These are phyloP conservation scores for Phytophthora macrochlamydospora DNA, from an alignment of 352 stramenopile species.

Conservation along the genomic window DNA sequence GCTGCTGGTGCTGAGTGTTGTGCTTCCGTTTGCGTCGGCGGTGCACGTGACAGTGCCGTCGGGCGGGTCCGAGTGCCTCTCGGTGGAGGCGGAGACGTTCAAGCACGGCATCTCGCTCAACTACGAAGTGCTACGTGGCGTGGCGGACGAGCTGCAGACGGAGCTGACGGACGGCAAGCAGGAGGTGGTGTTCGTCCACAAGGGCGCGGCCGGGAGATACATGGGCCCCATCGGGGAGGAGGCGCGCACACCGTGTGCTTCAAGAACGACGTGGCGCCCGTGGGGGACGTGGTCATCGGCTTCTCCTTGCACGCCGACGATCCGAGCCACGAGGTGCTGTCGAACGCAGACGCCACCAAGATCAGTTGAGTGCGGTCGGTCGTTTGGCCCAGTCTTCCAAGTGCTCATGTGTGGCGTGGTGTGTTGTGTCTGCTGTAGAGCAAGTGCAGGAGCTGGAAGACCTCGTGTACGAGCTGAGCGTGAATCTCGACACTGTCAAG, in stretches of 20 bases:
- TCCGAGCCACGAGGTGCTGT: conserved; percentile 84
- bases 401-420: background rate
- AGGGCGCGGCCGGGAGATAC: conserved; percentile 60
- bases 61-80: conserved; percentile 68
- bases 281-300: conserved; percentile 76
- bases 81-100: conserved; percentile 65
- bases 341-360: conserved; percentile 86
- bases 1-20: conserved; percentile 21
- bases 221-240: conserved; percentile 54
- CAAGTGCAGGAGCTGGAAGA: conserved; percentile 89
- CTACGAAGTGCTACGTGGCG: conserved; percentile 78
- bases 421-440: conserved; percentile 37
- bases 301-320: conserved; percentile 90
- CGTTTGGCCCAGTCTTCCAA: background rate
- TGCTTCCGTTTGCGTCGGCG: conserved; percentile 14
- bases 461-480: conserved; percentile 86
- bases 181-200: conserved; percentile 58
- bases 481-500: conserved; percentile 87
- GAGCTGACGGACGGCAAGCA: conserved; percentile 70
- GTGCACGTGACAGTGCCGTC: conserved; percentile 60
- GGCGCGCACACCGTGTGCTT: conserved; percentile 80
- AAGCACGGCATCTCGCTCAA: conserved; percentile 90
- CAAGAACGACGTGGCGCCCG: conserved; percentile 58
- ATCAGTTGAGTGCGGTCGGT: conserved; percentile 73
- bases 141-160: conserved; percentile 71